These are phyloP conservation scores for Apiospora koreana DNA, from an alignment of 2,329 filamentous ascomycete genomes.

Conservation along the genomic window DNA sequence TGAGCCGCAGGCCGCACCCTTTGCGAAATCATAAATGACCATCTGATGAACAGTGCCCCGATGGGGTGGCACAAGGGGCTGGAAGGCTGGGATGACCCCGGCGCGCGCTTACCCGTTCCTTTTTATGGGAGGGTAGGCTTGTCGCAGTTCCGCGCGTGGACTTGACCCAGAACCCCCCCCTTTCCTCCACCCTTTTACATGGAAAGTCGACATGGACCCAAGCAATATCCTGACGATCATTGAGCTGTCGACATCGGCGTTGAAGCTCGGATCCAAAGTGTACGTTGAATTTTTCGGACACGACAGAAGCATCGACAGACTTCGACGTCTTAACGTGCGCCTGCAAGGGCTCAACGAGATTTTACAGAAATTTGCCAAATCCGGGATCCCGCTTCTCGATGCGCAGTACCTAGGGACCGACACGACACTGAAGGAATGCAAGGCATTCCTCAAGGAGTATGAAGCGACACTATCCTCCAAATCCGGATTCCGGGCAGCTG, in stretches of 20 bases:
- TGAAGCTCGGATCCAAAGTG: conserved; percentile 24
- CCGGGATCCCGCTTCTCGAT: conserved; percentile 16
- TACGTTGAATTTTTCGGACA: conserved; percentile 22
- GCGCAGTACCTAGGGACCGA: conserved; percentile 16
- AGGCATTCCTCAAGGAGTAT: conserved; percentile 25
- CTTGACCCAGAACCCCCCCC: neutral
- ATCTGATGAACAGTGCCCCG: neutral
- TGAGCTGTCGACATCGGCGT: conserved; percentile 23
- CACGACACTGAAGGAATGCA: conserved; percentile 24
- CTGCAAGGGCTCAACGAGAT: conserved; percentile 21
- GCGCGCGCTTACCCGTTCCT: neutral
- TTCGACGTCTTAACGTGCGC: conserved; percentile 23
- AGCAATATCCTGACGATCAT: conserved; percentile 24
- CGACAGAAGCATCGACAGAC: conserved; percentile 20
- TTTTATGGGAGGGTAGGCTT: neutral
- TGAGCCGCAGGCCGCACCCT: neutral
- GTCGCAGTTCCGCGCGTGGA: neutral
- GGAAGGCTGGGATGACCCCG: neutral
- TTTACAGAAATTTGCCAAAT: conserved; percentile 18
- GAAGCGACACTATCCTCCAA: conserved; percentile 15
- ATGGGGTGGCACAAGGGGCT: neutral
- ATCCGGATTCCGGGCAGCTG: neutral
- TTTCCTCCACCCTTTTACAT: too few species aligned
- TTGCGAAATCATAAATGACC: neutral
- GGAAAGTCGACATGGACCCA: conserved; percentile 22